Evolutionary conservation across 176 grass and related monocot genomes (phyloP).

Genomic region (Tillandsia leiboldiana): DNA sequence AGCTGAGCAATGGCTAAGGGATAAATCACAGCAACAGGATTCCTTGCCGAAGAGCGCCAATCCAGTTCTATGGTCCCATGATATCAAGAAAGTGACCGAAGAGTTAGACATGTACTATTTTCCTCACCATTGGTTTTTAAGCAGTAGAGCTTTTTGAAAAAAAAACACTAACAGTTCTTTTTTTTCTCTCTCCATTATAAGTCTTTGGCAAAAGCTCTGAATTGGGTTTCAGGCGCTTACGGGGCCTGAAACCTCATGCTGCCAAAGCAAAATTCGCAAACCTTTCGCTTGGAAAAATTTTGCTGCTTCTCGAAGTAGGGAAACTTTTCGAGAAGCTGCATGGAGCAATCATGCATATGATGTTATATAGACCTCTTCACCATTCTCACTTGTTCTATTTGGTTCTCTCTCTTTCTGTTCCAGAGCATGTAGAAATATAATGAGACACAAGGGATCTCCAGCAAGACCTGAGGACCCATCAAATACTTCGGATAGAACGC

Average conservation of each 20-base stretch:
- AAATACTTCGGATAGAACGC: slow-evolving; percentile 26
- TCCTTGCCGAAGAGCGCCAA: slow-evolving; percentile 70
- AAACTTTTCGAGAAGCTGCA: no score
- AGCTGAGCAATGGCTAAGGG: slow-evolving; percentile 76
- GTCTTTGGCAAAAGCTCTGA: no score
- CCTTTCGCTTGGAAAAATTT: no score
- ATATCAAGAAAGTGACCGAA: slow-evolving; percentile 56
- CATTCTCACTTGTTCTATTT: slow-evolving; percentile 19
- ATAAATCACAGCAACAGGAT: slow-evolving; percentile 57
- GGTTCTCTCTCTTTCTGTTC: slow-evolving; percentile 17
- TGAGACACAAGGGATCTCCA: slow-evolving; percentile 31
- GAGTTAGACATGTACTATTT: slow-evolving; percentile 56
- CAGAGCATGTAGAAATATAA: slow-evolving; percentile 65
- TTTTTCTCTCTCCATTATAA: no score
- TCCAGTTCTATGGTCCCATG: slow-evolving; percentile 74
- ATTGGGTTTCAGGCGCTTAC: no score
- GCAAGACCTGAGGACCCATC: slow-evolving; percentile 41
- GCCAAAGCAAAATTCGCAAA: no score
- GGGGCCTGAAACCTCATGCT: no score
- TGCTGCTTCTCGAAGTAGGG: no score
- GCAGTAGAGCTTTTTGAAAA: no score
- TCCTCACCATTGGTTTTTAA: slow-evolving; percentile 7
- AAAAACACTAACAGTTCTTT: no score
- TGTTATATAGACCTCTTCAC: slow-evolving; percentile 1
- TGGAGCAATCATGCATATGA: not conserved